Base-by-base conservation (phyloP, 2,329 filamentous ascomycete genomes). In the Epichloe glyceriae region DNA sequence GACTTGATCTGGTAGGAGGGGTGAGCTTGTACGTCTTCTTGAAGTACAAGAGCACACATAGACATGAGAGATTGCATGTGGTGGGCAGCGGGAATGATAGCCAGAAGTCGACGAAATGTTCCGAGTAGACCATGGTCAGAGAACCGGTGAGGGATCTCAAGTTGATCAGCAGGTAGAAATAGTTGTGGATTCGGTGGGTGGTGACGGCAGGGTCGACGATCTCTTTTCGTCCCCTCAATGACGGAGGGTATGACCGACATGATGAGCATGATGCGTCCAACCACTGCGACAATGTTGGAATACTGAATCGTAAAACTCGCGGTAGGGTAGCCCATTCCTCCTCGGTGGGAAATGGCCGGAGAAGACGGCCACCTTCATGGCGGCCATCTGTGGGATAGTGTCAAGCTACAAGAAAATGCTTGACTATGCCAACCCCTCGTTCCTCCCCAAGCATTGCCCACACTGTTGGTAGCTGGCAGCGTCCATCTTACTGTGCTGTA, bases 101-200 rank as follows among this genome's bases (percentile, higher is more conserved):
- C 77, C 79, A 89, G 68, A 86, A 88, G 8, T 86, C 86, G 40
- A 88, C 74, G 52, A 86, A 84, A 58, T 85, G 80, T 66, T 88
- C 85, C 0, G 80, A 79, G 60, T 86, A 88, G 3, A 80, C 80
- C 80, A 85, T 86, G 60, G 70, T 71, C 52, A 85, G 72, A 64
- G 82, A 80, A 11, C 77, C 82, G 38, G 74, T 56, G 43, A 85
- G 71, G 5, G 82, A 80, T 41, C 86, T 85, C 22, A 85, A 65
- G 60, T 88, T 88, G 69, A 87, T 85, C 64, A 82, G 76, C 51
- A 85, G 71, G 66, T 87, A 88, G 64, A 86, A 87, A 64, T 79
- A 83, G 58, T 80, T 74, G 62, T 82, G 86, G 49, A 87, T 79
- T 22, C 80, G 72, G 33, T 75, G 73, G 15, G 78, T 69, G 0